Percentiles rank a stretch among this genome's conserved stretches.
phyloP scores from a whole-genome alignment of 805 yeast genomes.

The Kluyveromyces dobzhanskii region DNA sequence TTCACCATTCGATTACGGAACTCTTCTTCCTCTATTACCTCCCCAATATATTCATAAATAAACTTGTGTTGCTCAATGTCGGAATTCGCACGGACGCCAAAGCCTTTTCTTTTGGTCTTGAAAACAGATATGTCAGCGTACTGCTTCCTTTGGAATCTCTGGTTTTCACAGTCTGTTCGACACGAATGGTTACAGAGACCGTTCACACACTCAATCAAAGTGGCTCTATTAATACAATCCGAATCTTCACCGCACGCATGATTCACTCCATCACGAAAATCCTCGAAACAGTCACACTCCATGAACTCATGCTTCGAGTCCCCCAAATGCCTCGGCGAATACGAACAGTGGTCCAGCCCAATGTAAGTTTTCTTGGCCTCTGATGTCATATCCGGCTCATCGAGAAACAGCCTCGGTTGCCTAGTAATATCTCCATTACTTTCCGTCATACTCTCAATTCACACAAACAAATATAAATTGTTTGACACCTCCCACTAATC shows the following conservation, averaged over 20 bases:
- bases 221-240: slow-evolving; percentile 85
- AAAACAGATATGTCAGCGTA: slow-evolving; percentile 78
- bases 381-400: slow-evolving; percentile 48
- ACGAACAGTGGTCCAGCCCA: slow-evolving; percentile 50
- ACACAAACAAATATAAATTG: too few species aligned
- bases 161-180: slow-evolving; percentile 76
- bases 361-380: slow-evolving; percentile 60
- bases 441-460: slow-evolving; percentile 1
- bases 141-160: slow-evolving; percentile 71
- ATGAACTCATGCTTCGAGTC: slow-evolving; percentile 65
- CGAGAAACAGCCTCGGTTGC: slow-evolving; percentile 17
- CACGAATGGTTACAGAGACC: slow-evolving; percentile 50
- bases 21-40: slow-evolving; percentile 74
- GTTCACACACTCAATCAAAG: slow-evolving; percentile 84
- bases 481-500: too few species aligned
- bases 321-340: slow-evolving; percentile 55
- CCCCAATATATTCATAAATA: slow-evolving; percentile 89
- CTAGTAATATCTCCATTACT: slow-evolving; percentile 1
- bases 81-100: slow-evolving; percentile 69
- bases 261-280: slow-evolving; percentile 32
- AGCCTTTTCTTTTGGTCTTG: slow-evolving; percentile 78
- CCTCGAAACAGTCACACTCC: slow-evolving; percentile 81
- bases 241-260: slow-evolving; percentile 82
- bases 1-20: slow-evolving; percentile 67
- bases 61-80: slow-evolving; percentile 56